Base-by-base conservation (phyloP, 2,329 filamentous ascomycete genomes). In the Stromatinia cepivora region DNA sequence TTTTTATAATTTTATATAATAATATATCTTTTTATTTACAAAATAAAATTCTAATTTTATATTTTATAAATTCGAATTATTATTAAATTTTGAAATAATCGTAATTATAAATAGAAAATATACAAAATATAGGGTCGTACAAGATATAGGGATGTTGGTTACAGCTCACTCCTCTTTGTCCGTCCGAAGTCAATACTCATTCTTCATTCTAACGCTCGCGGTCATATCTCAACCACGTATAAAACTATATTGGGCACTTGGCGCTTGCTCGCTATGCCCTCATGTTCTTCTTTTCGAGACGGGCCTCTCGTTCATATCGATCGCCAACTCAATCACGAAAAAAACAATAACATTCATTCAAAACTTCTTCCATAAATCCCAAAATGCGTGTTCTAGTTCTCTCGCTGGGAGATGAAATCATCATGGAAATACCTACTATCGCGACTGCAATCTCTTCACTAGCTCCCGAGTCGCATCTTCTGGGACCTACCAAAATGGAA, bases 401-500 rank as follows among this genome's bases (percentile, higher is more conserved):
- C 17, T n/a, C 36, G 3, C 62, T 80, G 36, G 73, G 78, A 46
- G 67, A 63, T 42, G 63, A 76, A 45, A 72, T 75, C 17, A 77
- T 81, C 70, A 80, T 79, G 6, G 80, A 81, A 66, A 70, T 71
- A 6, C 76, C 78, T 0, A 78, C 79, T 1, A 75, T 81, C 36
- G 63, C 75, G 11, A 79, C 78, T 46, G 56, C 66, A 34, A 54
- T 62, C 31, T 67, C 6, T 73, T 72, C 10, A 77, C 73, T 81
- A 3, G 74, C 61, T 4, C 77, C 78, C 1, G 72, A 77, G 3
- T 69, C 70, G 10, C 69, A 77, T 9, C 67, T 81, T 28, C 54
- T 79, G 34, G 79, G 79, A 13, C 71, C 66, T 36, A 77, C 74
- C 1, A 70, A 70, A 0, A 39, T 79, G 2, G 78, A 81, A 17